A percentile compares a stretch with the other conserved stretches of the same genome.
Evolutionary conservation across 1,284 basidiomycete species (phyloP).

Genomic region (Rhizoctonia solani): DNA sequence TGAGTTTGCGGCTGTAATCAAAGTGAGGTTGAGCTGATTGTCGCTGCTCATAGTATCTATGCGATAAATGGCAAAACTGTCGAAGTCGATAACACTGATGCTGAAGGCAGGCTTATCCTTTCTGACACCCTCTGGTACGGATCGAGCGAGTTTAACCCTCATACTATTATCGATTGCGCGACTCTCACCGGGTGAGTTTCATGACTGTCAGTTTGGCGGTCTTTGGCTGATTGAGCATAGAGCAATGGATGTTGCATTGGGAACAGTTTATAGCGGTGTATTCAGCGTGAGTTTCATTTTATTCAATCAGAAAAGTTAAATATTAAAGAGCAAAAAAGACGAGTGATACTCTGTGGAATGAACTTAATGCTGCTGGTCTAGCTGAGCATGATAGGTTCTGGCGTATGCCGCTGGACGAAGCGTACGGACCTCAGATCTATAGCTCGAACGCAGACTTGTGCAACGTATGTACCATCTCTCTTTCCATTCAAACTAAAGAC

Average conservation of each 20-base stretch:
- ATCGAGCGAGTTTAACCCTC: slow-evolving; percentile 76
- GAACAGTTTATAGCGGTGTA: slow-evolving; percentile 76
- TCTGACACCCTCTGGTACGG: slow-evolving; percentile 86
- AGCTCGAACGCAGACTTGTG: slow-evolving; percentile 80
- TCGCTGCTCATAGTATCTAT: slow-evolving; percentile 59
- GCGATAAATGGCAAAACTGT: slow-evolving; percentile 89
- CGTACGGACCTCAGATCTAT: slow-evolving; percentile 73
- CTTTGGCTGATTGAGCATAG: slow-evolving; percentile 47
- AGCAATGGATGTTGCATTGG: slow-evolving; percentile 68
- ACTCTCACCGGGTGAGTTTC: slow-evolving; percentile 65
- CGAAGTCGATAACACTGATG: slow-evolving; percentile 89
- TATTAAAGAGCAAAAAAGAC: slow-evolving; percentile 51
- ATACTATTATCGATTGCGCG: slow-evolving; percentile 84
- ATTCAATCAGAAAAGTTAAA: not conserved
- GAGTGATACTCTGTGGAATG: slow-evolving; percentile 73
- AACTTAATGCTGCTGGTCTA: slow-evolving; percentile 71
- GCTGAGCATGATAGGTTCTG: slow-evolving; percentile 80
- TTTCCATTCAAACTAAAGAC: not conserved
- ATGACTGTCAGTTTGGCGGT: slow-evolving; percentile 25
- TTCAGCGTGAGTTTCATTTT: slow-evolving; percentile 63
- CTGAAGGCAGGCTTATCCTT: slow-evolving; percentile 81
- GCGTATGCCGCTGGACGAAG: slow-evolving; percentile 81
- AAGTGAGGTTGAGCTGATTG: not conserved
- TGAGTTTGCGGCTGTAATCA: slow-evolving; percentile 45
- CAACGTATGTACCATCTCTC: slow-evolving; percentile 59